A percentile compares a stretch with the other conserved stretches of the same genome.
These are phyloP conservation scores for Graphiopsis chlorocephala DNA, from an alignment of 2,329 filamentous ascomycete species.

Conservation along the genomic window DNA sequence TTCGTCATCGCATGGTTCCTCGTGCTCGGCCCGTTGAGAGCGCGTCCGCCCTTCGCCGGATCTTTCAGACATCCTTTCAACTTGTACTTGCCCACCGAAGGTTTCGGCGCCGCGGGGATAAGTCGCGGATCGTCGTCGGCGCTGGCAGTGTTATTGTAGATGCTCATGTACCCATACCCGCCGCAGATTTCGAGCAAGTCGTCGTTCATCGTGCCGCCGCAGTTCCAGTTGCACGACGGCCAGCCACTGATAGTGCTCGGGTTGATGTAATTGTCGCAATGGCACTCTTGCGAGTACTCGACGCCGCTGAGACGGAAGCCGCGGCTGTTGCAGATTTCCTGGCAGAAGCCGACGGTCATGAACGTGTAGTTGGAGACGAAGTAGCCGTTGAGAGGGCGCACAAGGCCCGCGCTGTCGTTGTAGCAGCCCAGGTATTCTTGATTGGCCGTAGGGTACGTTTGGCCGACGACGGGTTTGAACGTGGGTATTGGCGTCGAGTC, in stretches of 20 bases:
- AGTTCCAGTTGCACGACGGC: conserved; percentile 26
- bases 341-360: conserved; percentile 37
- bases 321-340: conserved; percentile 28
- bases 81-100: conserved; percentile 26
- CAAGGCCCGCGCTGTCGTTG: conserved; percentile 30
- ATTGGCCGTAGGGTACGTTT: conserved; percentile 17
- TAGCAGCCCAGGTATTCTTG: conserved; percentile 38
- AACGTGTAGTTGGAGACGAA: conserved; percentile 24
- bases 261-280: conserved; percentile 35
- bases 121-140: conserved; percentile 28
- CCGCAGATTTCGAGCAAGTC: conserved; percentile 30
- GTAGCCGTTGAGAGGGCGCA: conserved; percentile 28
- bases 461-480: conserved; percentile 26
- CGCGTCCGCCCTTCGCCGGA: conserved; percentile 21
- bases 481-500: conserved; percentile 32
- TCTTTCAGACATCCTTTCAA: conserved; percentile 27
- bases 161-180: conserved; percentile 29
- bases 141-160: conserved; percentile 35
- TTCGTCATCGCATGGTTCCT: conserved; percentile 25
- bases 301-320: conserved; percentile 33
- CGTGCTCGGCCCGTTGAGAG: conserved; percentile 21
- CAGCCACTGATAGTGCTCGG: conserved; percentile 24
- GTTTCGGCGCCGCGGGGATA: conserved; percentile 20
- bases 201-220: conserved; percentile 29
- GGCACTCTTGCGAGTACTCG: conserved; percentile 35